Base-by-base conservation (phyloP, 192 early-diverging fungal genomes). In the Tieghemiomyces parasiticus region DNA sequence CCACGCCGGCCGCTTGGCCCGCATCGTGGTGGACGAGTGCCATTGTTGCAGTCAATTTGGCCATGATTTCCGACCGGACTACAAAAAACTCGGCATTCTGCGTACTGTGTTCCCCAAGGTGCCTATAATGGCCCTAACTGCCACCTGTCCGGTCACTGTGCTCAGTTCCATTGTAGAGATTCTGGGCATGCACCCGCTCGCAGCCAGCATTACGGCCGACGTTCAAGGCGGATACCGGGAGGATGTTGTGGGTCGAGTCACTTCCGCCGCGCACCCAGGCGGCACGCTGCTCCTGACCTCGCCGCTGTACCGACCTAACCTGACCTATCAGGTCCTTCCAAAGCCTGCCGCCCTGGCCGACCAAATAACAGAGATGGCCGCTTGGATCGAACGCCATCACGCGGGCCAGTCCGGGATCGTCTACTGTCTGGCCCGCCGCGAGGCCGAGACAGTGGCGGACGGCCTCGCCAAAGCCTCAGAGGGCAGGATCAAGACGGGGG, bases 111-210 rank as follows among this genome's bases (percentile, higher is more conserved):
- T 86, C 59, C 81, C 81, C 2, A 59, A 70, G 1, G 68, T 81
- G 1, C 84, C 80, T 0, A 67, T 93, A 47, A 81, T 87, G 68
- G 89, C 88, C 2, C 66, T 93, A 38, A 88, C 91, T 2, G 89
- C 89, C 0, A 93, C 88, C 0, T 80, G 78, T 28, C 75, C 78
- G 28, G 74, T 73, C 26, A 69, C 67, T 26, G 71, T 79, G 22
- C 73, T 80, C 60, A 61, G 67, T 30, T 73, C 72, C 65, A 75
- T 81, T 24, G 59, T 73, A 51, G 58, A 58, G 38, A 80, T 79
- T 25, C 72, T 82, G n/a, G 71, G 69, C 25, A 66, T 81, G 63
- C 34, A 28, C 26, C n/a, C 47, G 20, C 52, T 0, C 30, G 28
- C 38, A 25, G 47, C 54, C 34, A 52, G 51, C 51, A 52, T 52